A percentile compares a stretch with the other conserved stretches of the same genome.
Evolutionary conservation across 169 alveolate genomes (phyloP).

Genomic region (Blepharisma undulans): DNA sequence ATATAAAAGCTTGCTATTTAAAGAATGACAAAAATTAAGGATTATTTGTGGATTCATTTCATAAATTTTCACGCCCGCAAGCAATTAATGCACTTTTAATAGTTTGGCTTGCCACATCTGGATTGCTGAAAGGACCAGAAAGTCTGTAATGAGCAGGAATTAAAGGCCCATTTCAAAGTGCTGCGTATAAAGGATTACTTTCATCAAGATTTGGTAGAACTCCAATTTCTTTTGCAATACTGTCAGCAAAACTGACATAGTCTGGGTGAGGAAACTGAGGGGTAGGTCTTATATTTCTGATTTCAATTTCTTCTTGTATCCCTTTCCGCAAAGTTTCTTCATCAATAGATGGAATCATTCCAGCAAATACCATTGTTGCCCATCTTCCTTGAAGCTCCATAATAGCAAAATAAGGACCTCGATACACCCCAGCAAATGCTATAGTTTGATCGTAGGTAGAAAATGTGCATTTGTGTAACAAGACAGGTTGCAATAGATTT

Average conservation of each 20-base stretch:
- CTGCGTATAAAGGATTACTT: neutral
- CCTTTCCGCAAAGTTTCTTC: neutral
- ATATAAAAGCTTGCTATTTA: too few relatives aligned
- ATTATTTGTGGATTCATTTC: neutral
- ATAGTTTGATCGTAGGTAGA: neutral
- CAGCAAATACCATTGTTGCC: neutral
- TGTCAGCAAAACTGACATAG: neutral
- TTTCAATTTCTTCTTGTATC: neutral
- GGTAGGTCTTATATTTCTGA: neutral
- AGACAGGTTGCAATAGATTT: neutral
- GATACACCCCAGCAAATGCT: neutral
- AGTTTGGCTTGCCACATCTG: neutral
- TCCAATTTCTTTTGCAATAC: neutral
- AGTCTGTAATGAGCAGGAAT: neutral
- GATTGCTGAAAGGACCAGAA: neutral
- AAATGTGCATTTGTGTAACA: neutral
- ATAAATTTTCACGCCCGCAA: neutral
- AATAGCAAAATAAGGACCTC: neutral
- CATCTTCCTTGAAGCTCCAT: neutral
- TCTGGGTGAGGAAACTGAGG: neutral
- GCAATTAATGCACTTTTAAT: neutral
- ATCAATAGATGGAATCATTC: neutral
- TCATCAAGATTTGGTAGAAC: neutral
- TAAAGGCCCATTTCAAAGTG: neutral
- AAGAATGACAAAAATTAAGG: neutral